phyloP scores from a whole-genome alignment of 2,329 filamentous ascomycete species.

The Cytospora mali region DNA sequence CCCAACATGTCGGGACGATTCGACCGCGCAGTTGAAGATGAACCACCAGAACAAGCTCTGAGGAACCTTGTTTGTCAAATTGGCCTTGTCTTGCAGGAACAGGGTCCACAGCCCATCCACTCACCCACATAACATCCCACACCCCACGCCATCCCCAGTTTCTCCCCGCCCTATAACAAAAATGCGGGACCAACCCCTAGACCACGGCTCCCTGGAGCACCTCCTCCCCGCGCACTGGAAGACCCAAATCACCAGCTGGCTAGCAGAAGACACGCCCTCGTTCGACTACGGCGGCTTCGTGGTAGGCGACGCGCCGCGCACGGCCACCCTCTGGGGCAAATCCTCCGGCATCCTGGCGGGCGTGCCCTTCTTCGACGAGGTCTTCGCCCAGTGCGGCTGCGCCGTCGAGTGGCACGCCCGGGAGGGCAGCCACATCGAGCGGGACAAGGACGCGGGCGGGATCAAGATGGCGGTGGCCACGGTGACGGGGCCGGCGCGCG shows the following conservation, averaged over 20 bases:
- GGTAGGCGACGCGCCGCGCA: slow-evolving; percentile 70
- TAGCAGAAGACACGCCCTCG: slow-evolving; percentile 93
- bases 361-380: slow-evolving; percentile 92
- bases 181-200: slow-evolving; percentile 32
- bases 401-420: slow-evolving; percentile 83
- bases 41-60: slow-evolving; percentile 8
- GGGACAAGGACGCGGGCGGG: slow-evolving; percentile 29
- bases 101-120: slow-evolving; percentile 3
- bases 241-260: slow-evolving; percentile 77
- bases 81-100: slow-evolving; percentile 3
- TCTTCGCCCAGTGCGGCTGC: slow-evolving; percentile 88
- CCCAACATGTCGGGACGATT: background rate
- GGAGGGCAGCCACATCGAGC: slow-evolving; percentile 72
- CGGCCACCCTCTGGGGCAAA: slow-evolving; percentile 70
- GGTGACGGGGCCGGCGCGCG: slow-evolving; percentile 79
- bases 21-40: background rate
- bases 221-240: slow-evolving; percentile 88
- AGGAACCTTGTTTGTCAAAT: slow-evolving; percentile 7
- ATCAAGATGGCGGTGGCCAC: slow-evolving; percentile 70
- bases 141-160: background rate
- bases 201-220: slow-evolving; percentile 58
- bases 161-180: background rate
- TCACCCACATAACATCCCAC: background rate
- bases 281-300: slow-evolving; percentile 98
- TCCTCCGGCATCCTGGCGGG: slow-evolving; percentile 83